These are phyloP conservation scores for Colletotrichum costaricense DNA, from an alignment of 2,329 filamentous ascomycete genomes.

Conservation along the genomic window DNA sequence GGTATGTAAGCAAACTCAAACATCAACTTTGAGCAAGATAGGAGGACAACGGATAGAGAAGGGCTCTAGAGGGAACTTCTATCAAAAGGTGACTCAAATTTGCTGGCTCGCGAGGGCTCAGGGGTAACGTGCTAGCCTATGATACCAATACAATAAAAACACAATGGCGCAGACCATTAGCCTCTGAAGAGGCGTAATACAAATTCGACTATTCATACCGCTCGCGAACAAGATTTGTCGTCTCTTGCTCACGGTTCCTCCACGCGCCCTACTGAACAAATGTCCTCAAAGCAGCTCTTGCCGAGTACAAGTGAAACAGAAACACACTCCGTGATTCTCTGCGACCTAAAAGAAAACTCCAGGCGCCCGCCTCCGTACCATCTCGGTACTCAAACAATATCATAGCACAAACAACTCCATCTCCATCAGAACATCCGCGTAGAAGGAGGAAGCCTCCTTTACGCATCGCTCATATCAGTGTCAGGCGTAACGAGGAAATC, in stretches of 20 bases:
- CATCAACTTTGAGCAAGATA: background rate
- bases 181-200: background rate
- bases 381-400: background rate
- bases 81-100: conserved; percentile 11
- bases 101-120: background rate
- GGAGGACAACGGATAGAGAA: background rate
- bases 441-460: background rate
- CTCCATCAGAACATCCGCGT: background rate
- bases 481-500: conserved; percentile 67
- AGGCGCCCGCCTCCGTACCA: background rate
- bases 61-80: too few relatives aligned
- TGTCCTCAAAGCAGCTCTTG: conserved; percentile 38
- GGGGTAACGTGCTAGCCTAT: conserved; percentile 17
- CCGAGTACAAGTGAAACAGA: conserved; percentile 34
- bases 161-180: background rate
- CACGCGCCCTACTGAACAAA: conserved; percentile 3
- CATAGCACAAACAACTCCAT: conserved; percentile 11
- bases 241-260: background rate
- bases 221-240: background rate
- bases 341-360: conserved; percentile 1
- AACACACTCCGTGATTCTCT: background rate
- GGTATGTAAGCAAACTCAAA: conserved; percentile 49
- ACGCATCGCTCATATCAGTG: conserved; percentile 54
- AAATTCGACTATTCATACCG: background rate
- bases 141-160: conserved; percentile 20